Base-by-base conservation (phyloP, 164 flowering plant genomes). In the Brasenia schreberi region DNA sequence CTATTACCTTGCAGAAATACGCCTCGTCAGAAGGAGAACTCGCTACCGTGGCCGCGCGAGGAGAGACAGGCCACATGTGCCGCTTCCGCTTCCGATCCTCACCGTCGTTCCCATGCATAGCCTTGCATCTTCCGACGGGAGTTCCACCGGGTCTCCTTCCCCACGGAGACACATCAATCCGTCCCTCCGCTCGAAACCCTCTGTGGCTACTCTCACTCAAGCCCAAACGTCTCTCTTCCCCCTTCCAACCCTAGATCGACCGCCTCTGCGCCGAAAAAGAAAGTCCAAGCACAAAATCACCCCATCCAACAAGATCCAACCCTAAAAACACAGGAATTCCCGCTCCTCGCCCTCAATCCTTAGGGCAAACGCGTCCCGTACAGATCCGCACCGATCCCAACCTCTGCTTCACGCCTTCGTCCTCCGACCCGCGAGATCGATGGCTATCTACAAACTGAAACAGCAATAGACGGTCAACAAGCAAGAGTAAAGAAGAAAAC, bases 31-130 rank as follows among this genome's bases (percentile, higher is more conserved):
- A 16, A 9, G 67, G 42, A 63, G 73, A 59, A 66, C 39, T 67
- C 62, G 60, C 81, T 74, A 74, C 67, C 75, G 78, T 73, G 63
- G 77, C 73, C 66, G 72, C 72, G 69, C 73, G 78, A 27, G 81
- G 45, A 43, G 81, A 81, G 75, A 77, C 90, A 45, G 87, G 70
- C 83, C 77, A 82, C 94, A 87, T 87, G 84, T 85, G 90, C 87
- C 74, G 82, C 66, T 75, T 69, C 77, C 78, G 74, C 74, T 77
- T 73, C 82, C 81, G 66, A 70, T 76, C 79, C 77, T 81, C 87
- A 80, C 79, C 81, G 74, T 71, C 79, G 77, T 74, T 73, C 83
- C 85, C 88, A 86, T 81, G 88, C 88, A 86, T 79, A 80, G 75
- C 80, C 84, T 81, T 71, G 81, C 87, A 85, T 83, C 81, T 77